Base-by-base conservation (phyloP, 1,139 yeast genomes). In the Casaregolazyma suthepensis region DNA sequence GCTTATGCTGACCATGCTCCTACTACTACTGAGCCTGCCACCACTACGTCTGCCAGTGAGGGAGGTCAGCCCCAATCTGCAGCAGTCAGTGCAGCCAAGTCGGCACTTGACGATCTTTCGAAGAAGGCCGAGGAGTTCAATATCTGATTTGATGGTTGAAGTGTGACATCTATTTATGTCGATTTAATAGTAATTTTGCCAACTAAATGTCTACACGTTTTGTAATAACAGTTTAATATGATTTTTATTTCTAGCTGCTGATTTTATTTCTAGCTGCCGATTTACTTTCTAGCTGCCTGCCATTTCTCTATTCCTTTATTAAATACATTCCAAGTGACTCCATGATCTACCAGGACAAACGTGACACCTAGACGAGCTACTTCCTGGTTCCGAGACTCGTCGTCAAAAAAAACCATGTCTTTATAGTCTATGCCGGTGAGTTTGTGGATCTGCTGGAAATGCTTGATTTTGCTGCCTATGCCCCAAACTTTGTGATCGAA, bases 401-500 rank as follows among this genome's bases (percentile, higher is more conserved):
- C 93, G 64, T 85, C 93, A 62, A 77, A 86, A 51, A 86, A 74
- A 12, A 85, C 72, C 74, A 83, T 80, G 37, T 81, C 77, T 1
- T 78, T 73, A 50, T 66, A 71, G 2, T 66, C 69, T 17, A 83
- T 70, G n/a, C 77, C 81, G 5, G 81, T 70, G 43, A 72, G 75
- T 52, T 73, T 68, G 1, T 77, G 76, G 26, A 79, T 59, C 49
- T 72, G 72, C 31, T 67, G 64, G 51, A 86, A 80, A 65, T 86
- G 94, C 43, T 70, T 73, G 15, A 74, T 74, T 63, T 86, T 86
- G n/a, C 83, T 71, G 2, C 84, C 83, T 45, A 77, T 76, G 0
- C 90, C 89, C 86, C 87, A 85, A 58, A 82, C 87, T 51, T 79
- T 67, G 53, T 75, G 75, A 54, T 76, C 77, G 57, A 86, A 81